phyloP scores from a whole-genome alignment of 768 basidiomycete genomes.

The Pulveroboletus frians region DNA sequence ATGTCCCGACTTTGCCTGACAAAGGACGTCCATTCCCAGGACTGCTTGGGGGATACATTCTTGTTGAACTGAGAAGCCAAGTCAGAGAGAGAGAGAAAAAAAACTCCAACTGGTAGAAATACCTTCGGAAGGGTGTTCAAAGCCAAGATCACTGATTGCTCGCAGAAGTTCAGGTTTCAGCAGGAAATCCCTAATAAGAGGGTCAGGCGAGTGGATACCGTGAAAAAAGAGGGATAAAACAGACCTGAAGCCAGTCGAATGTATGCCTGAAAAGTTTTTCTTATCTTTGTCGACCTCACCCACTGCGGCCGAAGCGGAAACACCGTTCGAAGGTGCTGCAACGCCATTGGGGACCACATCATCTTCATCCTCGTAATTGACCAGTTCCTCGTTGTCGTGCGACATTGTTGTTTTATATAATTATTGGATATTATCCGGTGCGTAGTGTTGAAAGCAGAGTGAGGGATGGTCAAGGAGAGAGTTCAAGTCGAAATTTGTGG shows the following conservation, averaged over 20 bases:
- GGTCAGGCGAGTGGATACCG: slow-evolving; percentile 1
- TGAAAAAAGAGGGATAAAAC: slow-evolving; percentile 22
- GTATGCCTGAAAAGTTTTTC: slow-evolving; percentile 99
- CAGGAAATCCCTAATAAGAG: slow-evolving; percentile 77
- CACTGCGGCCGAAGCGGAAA: slow-evolving; percentile 40
- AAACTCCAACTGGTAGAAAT: slow-evolving; percentile 2
- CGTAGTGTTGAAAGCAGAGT: slow-evolving; percentile 23
- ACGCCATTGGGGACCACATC: slow-evolving; percentile 64
- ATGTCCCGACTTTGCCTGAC: slow-evolving; percentile 98
- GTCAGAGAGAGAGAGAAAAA: not conserved
- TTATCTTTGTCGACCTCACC: slow-evolving; percentile 73
- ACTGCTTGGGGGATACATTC: slow-evolving; percentile 99
- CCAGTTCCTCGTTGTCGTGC: slow-evolving; percentile 86
- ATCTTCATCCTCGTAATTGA: slow-evolving; percentile 92
- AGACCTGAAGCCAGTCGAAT: slow-evolving; percentile 98
- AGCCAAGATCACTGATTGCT: slow-evolving; percentile 98
- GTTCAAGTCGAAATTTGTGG: slow-evolving; percentile 25
- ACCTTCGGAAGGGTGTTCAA: slow-evolving; percentile 99
- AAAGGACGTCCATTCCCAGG: slow-evolving; percentile 98
- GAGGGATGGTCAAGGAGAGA: slow-evolving; percentile 13
- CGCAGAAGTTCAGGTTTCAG: slow-evolving; percentile 95
- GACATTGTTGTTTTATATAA: slow-evolving; percentile 47
- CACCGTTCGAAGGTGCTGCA: slow-evolving; percentile 44
- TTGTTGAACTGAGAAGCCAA: slow-evolving; percentile 75
- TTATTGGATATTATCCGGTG: slow-evolving; percentile 23